A percentile compares a stretch with the other conserved stretches of the same genome.
These are phyloP conservation scores for Dioszegia hungarica DNA, from an alignment of 768 basidiomycete genomes.

Conservation along the genomic window DNA sequence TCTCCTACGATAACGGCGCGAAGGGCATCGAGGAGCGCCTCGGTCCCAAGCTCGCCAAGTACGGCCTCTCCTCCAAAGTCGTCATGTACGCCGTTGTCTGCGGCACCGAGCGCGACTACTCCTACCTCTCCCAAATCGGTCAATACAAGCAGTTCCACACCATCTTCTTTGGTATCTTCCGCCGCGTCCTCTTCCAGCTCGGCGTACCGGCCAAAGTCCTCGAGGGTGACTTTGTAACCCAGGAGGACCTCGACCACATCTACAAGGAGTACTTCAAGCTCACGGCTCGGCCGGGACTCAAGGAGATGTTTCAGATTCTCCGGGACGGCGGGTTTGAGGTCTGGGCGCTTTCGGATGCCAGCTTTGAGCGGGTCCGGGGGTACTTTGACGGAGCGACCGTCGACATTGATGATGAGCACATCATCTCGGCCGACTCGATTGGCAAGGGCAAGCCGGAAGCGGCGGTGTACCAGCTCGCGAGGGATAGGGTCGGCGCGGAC, in stretches of 20 bases:
- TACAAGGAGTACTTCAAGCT: constrained; percentile 21
- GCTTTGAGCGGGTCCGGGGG: constrained; percentile 29
- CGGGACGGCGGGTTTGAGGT: constrained; percentile 35
- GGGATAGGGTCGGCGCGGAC: constrained; percentile 31
- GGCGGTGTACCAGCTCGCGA: constrained; percentile 28
- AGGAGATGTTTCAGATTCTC: constrained; percentile 32
- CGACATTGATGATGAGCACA: constrained; percentile 27
- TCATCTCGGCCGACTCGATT: constrained; percentile 32
- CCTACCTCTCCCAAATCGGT: constrained; percentile 35
- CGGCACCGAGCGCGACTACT: constrained; percentile 36
- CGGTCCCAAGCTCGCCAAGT: constrained; percentile 25
- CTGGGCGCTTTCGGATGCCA: constrained; percentile 33
- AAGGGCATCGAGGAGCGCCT: constrained; percentile 26
- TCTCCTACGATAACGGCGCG: constrained; percentile 35
- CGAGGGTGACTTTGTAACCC: constrained; percentile 23
- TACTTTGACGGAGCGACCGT: constrained; percentile 34
- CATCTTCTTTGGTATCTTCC: constrained; percentile 24
- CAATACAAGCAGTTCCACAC: constrained; percentile 36
- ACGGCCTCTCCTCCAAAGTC: constrained; percentile 30
- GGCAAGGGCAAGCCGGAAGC: constrained; percentile 32
- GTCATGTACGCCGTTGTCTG: constrained; percentile 36
- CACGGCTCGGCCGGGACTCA: constrained; percentile 21
- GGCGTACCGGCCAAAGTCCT: constrained; percentile 20
- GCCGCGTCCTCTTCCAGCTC: constrained; percentile 31
- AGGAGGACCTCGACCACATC: constrained; percentile 35